Conservation (phyloP, 2,329 filamentous ascomycete species). For the Clonostachys solani region DNA sequence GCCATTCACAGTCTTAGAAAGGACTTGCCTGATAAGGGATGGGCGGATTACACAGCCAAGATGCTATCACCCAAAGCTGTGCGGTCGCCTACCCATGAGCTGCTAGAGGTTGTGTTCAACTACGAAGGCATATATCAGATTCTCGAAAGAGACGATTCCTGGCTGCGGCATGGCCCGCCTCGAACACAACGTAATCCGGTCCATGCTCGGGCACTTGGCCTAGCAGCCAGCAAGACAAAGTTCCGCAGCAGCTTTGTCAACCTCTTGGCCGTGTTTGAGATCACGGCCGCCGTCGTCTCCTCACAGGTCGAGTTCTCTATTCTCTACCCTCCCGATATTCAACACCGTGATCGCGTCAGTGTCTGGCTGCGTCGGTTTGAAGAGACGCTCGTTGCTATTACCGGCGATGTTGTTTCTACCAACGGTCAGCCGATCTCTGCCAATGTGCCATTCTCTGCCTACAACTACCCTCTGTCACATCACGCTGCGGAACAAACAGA, state of each 20-base stretch:
- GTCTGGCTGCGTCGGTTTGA: neutral
- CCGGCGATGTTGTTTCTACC: neutral
- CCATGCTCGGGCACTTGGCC: conserved; percentile 11
- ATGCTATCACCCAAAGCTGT: conserved; percentile 11
- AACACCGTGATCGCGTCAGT: conserved; percentile 1
- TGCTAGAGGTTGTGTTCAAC: conserved; percentile 44
- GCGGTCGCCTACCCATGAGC: conserved; percentile 6
- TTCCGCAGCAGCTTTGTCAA: conserved; percentile 1
- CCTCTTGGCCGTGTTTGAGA: conserved; percentile 3
- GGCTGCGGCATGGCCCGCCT: conserved; percentile 11
- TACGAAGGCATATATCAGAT: conserved; percentile 40
- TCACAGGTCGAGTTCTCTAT: conserved; percentile 1
- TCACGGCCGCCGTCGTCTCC: neutral
- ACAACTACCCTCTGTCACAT: conserved; percentile 4
- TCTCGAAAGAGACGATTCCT: conserved; percentile 24
- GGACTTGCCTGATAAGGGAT: conserved; percentile 20
- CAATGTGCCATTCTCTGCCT: neutral
- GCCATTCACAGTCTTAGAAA: conserved; percentile 6
- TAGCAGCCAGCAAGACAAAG: conserved; percentile 9
- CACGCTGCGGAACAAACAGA: neutral
- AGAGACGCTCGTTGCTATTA: neutral
- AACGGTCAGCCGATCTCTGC: conserved; percentile 1
- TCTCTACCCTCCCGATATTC: conserved; percentile 3
- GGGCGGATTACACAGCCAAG: neutral
- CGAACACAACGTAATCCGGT: conserved; percentile 3